Base-by-base conservation (phyloP, 495 filamentous ascomycete genomes). In the Xylaria grammica region DNA sequence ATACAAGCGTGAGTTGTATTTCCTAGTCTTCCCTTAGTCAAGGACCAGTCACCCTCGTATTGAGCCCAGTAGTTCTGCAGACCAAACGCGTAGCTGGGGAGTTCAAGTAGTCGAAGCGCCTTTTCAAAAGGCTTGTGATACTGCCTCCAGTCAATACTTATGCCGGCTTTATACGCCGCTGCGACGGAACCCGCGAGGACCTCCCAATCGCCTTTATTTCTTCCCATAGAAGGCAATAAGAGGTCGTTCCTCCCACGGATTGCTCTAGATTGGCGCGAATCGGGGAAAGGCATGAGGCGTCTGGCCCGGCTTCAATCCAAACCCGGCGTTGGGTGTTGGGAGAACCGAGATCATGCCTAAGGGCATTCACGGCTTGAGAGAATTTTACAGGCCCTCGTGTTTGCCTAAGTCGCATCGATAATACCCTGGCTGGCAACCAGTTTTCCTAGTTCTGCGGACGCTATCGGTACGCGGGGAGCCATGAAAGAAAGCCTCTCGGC, bases 51-150 rank as follows among this genome's bases (percentile, higher is more conserved):
- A 61, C 87, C 83, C 40, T 78, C 78, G 68, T 90, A 91, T 0
- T 83, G 75, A 26, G 90, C 84, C 89, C 89, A 91, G 72, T 89
- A 88, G 62, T 86, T 86, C 78, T 90, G 90, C 32, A 81, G 70
- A 63, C 90, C 87, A 75, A 83, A 91, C 17, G 78, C 81, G 70
- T 91, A 91, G 0, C 79, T 71, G 10, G 89, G 89, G 17, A 91
- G 79, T 4, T 78, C 67, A 10, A 90, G 73, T 19, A 89, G 79
- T 44, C 79, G 75, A 52, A 82, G 81, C 17, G 71, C 76, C 15
- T 76, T 55, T 52, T 72, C 71, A 65, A 86, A 90, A 62, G 86
- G 85, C 19, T 82, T 79, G 70, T 89, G 87, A 66, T 86, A 90
- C 65, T 89, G 86, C 53, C 80, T 82, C 88, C 88, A 91, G 63